Base-by-base conservation (phyloP, 805 yeast genomes). In the Phaffomyces opuntiae region DNA sequence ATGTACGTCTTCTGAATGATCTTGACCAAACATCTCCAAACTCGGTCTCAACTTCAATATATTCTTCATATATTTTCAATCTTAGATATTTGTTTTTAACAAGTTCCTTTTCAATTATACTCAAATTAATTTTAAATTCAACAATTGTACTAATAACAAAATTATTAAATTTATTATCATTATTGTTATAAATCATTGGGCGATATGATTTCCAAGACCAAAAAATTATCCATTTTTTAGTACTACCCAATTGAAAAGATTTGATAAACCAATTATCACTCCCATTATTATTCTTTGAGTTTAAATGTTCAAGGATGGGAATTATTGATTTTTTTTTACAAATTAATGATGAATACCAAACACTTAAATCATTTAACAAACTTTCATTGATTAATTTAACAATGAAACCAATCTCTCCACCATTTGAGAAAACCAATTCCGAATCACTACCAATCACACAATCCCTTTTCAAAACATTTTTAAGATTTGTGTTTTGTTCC, bases 321-420 rank as follows among this genome's bases (percentile, higher is more conserved):
- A 25, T 37, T 1, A 54, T 34, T 0, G 61, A 56, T 2, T 46
- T 40, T 33, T 47, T 55, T 42, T 63, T 56, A 4, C 71, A 71
- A 9, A 68, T 46, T 62, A 70, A 48, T 7, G 73, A 61, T n/a
- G 74, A 63, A 49, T 57, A 71, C 76, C 76, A 72, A 5, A 40
- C 48, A 17, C 59, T 50, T n/a, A 46, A 38, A 13, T 46, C n/a
- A 5, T 44, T 42, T 7, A 43, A 29, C 3, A 51, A 12, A 43
- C 72, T 66, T 43, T 70, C 64, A 5, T 45, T 37, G 11, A 74
- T 56, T 64, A 74, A 57, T 14, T 56, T 52, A 9, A 14, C 9
- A 7, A 72, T 63, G 50, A 76, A 76, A 12, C 48, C 57, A 14
- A 58, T 50, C 41, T 76, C 81, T 5, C 81, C 81, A 3, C 78